Evolutionary conservation across 2,329 filamentous ascomycete genomes (phyloP).

Genomic region (Nemania sp.): DNA sequence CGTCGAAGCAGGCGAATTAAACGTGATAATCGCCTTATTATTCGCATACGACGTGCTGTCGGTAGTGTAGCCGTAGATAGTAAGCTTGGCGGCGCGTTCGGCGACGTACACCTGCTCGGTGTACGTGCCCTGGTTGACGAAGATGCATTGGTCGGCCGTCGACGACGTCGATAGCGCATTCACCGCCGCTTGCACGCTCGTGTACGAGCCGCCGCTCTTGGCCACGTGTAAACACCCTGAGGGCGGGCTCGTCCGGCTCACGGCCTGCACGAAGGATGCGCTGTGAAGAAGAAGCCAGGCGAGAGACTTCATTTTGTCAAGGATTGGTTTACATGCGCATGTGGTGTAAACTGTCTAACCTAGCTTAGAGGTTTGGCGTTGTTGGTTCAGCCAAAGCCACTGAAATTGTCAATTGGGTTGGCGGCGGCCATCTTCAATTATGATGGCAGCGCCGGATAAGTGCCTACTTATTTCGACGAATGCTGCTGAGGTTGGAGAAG

Average conservation of each 20-base stretch:
- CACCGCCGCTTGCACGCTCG: slow-evolving; percentile 58
- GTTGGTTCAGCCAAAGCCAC: neutral
- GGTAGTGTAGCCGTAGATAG: slow-evolving; percentile 62
- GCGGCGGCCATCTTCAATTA: neutral
- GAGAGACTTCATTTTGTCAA: slow-evolving; percentile 16
- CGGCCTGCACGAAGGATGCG: slow-evolving; percentile 31
- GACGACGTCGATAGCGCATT: slow-evolving; percentile 57
- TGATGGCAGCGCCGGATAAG: neutral
- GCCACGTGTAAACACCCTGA: slow-evolving; percentile 54
- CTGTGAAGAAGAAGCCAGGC: slow-evolving; percentile 13
- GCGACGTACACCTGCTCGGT: slow-evolving; percentile 61
- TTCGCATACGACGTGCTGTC: slow-evolving; percentile 54
- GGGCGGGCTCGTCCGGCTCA: slow-evolving; percentile 45
- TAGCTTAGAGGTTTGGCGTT: neutral
- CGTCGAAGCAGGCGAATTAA: slow-evolving; percentile 49
- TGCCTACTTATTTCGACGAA: slow-evolving; percentile 2
- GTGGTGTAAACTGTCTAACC: neutral
- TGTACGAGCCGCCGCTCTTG: slow-evolving; percentile 43
- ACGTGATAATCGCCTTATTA: slow-evolving; percentile 61
- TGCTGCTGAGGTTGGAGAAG: neutral
- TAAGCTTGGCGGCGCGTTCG: slow-evolving; percentile 50
- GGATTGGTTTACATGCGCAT: neutral
- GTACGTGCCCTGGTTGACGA: slow-evolving; percentile 64
- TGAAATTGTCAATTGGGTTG: neutral
- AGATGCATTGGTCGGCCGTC: slow-evolving; percentile 57